phyloP scores from a whole-genome alignment of 169 alveolate genomes.

The Ichthyophthirius multifiliis region DNA sequence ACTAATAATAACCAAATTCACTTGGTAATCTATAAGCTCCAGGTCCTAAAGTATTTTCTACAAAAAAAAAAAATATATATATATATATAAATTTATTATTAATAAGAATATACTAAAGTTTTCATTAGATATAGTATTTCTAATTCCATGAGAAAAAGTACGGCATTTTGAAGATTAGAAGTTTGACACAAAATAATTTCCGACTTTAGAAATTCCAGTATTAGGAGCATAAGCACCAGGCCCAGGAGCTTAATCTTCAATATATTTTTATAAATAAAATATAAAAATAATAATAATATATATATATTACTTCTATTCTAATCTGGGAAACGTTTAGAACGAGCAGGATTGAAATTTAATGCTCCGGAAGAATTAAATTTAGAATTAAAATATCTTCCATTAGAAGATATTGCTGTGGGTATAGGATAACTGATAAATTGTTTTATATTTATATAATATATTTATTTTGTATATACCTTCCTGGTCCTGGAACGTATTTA shows the following conservation, averaged over 20 bases:
- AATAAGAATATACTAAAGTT: constrained; percentile 8
- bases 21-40: constrained; percentile 74
- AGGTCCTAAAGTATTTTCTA: too few relatives aligned
- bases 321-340: constrained; percentile 51
- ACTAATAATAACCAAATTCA: constrained; percentile 77
- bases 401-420: neutral
- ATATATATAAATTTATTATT: too few relatives aligned
- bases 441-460: neutral
- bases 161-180: constrained; percentile 50
- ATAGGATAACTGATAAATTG: neutral
- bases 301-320: neutral
- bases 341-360: constrained; percentile 11
- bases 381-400: constrained; percentile 33
- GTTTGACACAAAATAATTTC: constrained; percentile 50
- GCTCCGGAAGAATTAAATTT: constrained; percentile 45
- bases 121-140: constrained; percentile 42
- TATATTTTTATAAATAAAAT: neutral
- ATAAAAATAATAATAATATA: neutral
- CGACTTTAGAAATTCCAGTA: constrained; percentile 38
- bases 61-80: too few relatives aligned
- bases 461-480: constrained; percentile 28
- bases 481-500: constrained; percentile 57
- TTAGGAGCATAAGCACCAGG: constrained; percentile 57
- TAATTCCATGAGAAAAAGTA: constrained; percentile 48
- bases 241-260: constrained; percentile 44